A percentile compares a stretch with the other conserved stretches of the same genome.
Evolutionary conservation across 495 filamentous ascomycete genomes (phyloP).

Genomic region (Entonaema liquescens): DNA sequence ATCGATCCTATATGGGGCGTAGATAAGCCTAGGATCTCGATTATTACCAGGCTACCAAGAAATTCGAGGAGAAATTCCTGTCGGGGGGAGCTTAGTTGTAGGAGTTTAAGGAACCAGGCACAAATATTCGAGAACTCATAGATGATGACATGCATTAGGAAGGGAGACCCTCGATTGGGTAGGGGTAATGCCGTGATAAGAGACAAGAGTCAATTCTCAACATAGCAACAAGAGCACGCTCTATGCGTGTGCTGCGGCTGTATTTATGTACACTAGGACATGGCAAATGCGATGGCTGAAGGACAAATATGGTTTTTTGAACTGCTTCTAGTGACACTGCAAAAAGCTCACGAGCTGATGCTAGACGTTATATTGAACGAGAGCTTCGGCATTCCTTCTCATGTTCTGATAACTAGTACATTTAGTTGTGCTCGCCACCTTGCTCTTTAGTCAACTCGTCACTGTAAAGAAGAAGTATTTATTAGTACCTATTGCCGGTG

Average conservation of each 20-base stretch:
- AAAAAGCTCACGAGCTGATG: conserved; percentile 25
- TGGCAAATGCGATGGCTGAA: conserved; percentile 33
- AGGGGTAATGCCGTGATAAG: conserved; percentile 27
- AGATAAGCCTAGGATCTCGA: conserved; percentile 49
- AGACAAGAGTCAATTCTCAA: conserved; percentile 37
- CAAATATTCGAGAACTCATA: conserved; percentile 31
- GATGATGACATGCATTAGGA: conserved; percentile 22
- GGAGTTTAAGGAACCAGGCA: conserved; percentile 29
- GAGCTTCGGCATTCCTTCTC: conserved; percentile 25
- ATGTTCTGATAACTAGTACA: not conserved
- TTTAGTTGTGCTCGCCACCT: conserved; percentile 78
- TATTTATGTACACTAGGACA: conserved; percentile 48
- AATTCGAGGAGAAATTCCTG: not conserved
- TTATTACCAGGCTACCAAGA: conserved; percentile 1
- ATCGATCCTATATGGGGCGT: conserved; percentile 76
- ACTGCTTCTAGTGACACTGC: conserved; percentile 23
- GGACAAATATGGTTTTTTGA: conserved; percentile 16
- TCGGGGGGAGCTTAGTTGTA: conserved; percentile 19
- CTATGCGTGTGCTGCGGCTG: conserved; percentile 16
- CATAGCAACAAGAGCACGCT: conserved; percentile 33
- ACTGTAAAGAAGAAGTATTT: conserved; percentile 49
- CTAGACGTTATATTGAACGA: conserved; percentile 8
- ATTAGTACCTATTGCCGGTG: conserved; percentile 34
- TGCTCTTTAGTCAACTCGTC: conserved; percentile 73
- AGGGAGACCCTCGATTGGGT: conserved; percentile 11